Evolutionary conservation across 257 asterid genomes (phyloP), one percentile per base, ranked within the genome.

Genomic region (Verbena officinalis): DNA sequence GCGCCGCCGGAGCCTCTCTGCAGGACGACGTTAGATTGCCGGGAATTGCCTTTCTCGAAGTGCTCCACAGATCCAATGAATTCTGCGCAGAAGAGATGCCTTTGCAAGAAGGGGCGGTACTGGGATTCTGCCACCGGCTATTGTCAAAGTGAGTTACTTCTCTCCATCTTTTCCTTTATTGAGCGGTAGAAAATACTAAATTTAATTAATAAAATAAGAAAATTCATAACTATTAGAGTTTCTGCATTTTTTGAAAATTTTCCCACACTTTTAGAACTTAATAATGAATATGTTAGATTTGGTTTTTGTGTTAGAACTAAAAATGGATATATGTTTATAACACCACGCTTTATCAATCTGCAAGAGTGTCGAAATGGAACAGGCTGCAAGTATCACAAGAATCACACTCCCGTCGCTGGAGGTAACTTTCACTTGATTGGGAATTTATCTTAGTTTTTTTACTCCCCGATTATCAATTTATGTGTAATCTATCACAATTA

Each of bases 281-380:
- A 27, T 27, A 27, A 5, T 27, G 4, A 27, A 2, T 27, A 27
- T 27, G 33, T 27, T 27, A 5, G 33, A 27, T 27, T 27, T 27
- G 33, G 33, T 27, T 5, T 27, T n/a, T n/a, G n/a, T n/a, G n/a
- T n/a, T n/a, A n/a, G n/a, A n/a, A 1, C 40, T 4, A 4, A 36
- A 36, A 2, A 36, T 36, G 40, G 1, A 36, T n/a, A n/a, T n/a
- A n/a, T n/a, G n/a, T n/a, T 36, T 36, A 36, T 36, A 7, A 36
- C 17, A 20, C 46, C 17, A 15, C 3, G 15, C 0, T 46, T 24
- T 17, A 7, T 49, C n/a, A 64, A 15, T 69, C 9, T 38, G 70
- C 87, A 79, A n/a, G 90, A 81, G 72, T 83, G 90, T 51, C 55
- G 81, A 17, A 75, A 55, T 63, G 83, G 86, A 55, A 77, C 79